A percentile compares a stretch with the other conserved stretches of the same genome.
These are phyloP conservation scores for Pestalotiopsis sp. DNA, from an alignment of 2,329 filamentous ascomycete species.

Conservation along the genomic window DNA sequence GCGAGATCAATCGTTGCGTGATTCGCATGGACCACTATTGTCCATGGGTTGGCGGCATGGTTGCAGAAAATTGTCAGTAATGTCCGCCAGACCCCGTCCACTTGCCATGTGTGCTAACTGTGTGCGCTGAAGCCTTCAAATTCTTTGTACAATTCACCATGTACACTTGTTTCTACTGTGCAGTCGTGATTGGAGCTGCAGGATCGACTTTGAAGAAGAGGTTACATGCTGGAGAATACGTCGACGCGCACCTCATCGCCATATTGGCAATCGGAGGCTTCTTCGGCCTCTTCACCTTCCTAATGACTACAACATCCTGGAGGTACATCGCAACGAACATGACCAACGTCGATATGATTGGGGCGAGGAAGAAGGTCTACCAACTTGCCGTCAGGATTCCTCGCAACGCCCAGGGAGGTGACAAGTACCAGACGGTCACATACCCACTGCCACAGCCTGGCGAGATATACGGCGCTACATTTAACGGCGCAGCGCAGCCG, in stretches of 20 bases:
- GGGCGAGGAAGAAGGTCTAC: constrained; percentile 62
- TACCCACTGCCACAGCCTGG: constrained; percentile 54
- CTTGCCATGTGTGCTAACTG: constrained; percentile 17
- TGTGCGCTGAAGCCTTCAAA: constrained; percentile 68
- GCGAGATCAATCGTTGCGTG: constrained; percentile 80
- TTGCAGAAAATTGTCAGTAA: constrained; percentile 73
- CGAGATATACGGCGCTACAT: constrained; percentile 19
- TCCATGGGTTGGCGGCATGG: constrained; percentile 93
- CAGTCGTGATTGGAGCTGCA: constrained; percentile 64
- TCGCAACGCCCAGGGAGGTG: constrained; percentile 42
- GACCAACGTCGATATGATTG: constrained; percentile 83
- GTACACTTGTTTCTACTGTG: constrained; percentile 72
- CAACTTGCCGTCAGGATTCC: constrained; percentile 77
- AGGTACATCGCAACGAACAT: constrained; percentile 73
- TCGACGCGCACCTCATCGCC: constrained; percentile 67
- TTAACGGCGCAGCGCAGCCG: constrained; percentile 17
- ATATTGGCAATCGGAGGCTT: constrained; percentile 68
- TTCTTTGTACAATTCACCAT: constrained; percentile 88
- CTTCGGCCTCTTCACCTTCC: constrained; percentile 79
- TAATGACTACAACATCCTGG: constrained; percentile 76
- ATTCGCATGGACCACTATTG: constrained; percentile 95
- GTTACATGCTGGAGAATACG: constrained; percentile 37
- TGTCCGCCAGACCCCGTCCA: constrained; percentile 1
- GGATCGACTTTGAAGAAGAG: constrained; percentile 66
- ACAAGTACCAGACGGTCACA: constrained; percentile 54